Evolutionary conservation across 2,329 filamentous ascomycete genomes (phyloP).

Genomic region (Cercospora janseana): DNA sequence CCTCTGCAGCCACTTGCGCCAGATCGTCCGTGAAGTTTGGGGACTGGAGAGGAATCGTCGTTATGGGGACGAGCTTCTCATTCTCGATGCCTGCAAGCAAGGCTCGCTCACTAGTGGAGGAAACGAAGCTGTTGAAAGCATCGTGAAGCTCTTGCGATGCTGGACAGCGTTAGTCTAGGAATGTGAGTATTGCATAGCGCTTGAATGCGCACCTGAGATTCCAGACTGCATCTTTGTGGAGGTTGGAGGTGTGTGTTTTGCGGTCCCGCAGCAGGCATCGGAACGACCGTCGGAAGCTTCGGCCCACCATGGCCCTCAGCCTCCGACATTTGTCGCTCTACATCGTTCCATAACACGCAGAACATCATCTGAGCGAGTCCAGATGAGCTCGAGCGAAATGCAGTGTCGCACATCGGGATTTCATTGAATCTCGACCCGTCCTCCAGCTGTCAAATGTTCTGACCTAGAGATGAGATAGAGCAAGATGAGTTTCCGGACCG

Average conservation of each 20-base stretch:
- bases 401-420: too few relatives aligned
- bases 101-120: slow-evolving; percentile 61
- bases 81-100: slow-evolving; percentile 68
- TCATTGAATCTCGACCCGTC: too few relatives aligned
- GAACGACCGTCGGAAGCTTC: slow-evolving; percentile 9
- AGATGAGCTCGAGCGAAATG: too few relatives aligned
- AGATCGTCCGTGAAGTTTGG: slow-evolving; percentile 64
- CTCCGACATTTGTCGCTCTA: too few relatives aligned
- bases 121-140: slow-evolving; percentile 69
- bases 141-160: slow-evolving; percentile 74
- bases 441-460: background rate
- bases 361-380: too few relatives aligned
- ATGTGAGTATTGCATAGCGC: background rate
- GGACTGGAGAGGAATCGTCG: slow-evolving; percentile 54
- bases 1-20: slow-evolving; percentile 58
- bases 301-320: too few relatives aligned
- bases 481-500: slow-evolving; percentile 15
- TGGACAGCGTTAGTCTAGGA: slow-evolving; percentile 38
- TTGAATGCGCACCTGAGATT: slow-evolving; percentile 60
- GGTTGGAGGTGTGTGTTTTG: slow-evolving; percentile 4
- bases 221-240: slow-evolving; percentile 70
- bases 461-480: background rate
- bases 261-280: slow-evolving; percentile 5
- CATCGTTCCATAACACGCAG: too few relatives aligned
- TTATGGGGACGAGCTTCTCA: slow-evolving; percentile 65